Percentiles rank a stretch among this genome's conserved stretches.
Evolutionary conservation across 805 yeast species (phyloP).

Genomic region (Starmerella apis): DNA sequence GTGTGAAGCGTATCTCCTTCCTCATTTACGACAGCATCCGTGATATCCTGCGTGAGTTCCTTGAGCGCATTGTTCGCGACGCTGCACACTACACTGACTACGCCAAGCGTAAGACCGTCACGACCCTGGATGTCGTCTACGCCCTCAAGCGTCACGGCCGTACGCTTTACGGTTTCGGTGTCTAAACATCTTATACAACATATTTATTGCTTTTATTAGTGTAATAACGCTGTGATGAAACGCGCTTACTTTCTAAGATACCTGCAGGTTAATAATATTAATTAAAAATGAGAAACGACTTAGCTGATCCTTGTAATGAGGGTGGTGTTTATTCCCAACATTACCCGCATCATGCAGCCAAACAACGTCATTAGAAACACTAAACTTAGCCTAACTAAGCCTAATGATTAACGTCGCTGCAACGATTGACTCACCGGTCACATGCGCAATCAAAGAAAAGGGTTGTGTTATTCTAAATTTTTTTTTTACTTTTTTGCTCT

Average conservation of each 20-base stretch:
- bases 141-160: constrained; percentile 99
- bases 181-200: constrained; percentile 42
- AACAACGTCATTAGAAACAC: no score
- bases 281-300: no score
- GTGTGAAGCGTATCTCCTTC: constrained; percentile 99
- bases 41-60: constrained; percentile 89
- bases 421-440: not conserved
- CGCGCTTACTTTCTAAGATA: no score
- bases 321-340: no score
- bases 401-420: no score
- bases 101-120: constrained; percentile 99
- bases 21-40: constrained; percentile 98
- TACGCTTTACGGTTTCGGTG: constrained; percentile 99
- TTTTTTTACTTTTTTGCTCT: no score
- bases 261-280: no score
- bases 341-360: no score
- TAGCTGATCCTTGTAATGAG: not conserved
- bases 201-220: constrained; percentile 14
- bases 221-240: constrained; percentile 9
- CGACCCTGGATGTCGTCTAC: constrained; percentile 96
- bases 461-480: no score
- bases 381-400: no score
- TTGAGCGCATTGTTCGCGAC: constrained; percentile 95
- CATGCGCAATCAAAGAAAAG: no score
- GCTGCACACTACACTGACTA: constrained; percentile 99